phyloP scores from a whole-genome alignment of 495 filamentous ascomycete species.

The Lichenothelia convexa region DNA sequence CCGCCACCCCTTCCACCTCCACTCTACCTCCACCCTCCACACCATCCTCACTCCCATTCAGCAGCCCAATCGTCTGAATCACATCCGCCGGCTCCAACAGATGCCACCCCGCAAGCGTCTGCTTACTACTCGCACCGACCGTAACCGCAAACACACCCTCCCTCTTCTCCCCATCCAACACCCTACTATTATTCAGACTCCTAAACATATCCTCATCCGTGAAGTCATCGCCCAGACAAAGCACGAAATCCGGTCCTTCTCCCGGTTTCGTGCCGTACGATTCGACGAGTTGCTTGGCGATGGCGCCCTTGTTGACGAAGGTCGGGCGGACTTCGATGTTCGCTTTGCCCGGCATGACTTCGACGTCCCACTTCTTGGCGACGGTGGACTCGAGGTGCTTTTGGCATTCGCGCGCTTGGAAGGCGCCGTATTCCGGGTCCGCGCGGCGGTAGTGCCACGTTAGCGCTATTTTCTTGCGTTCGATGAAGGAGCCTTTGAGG shows the following conservation, averaged over 20 bases:
- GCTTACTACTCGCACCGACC: slow-evolving; percentile 70
- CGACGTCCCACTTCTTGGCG: slow-evolving; percentile 61
- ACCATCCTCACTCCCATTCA: slow-evolving; percentile 33
- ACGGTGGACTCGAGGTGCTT: slow-evolving; percentile 58
- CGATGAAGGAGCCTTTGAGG: slow-evolving; percentile 57
- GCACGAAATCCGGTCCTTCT: slow-evolving; percentile 51
- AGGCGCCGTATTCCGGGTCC: slow-evolving; percentile 62
- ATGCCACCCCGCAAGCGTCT: slow-evolving; percentile 73
- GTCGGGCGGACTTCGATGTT: slow-evolving; percentile 92
- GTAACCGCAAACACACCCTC: slow-evolving; percentile 71
- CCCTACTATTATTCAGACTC: no score
- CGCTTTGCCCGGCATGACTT: slow-evolving; percentile 89
- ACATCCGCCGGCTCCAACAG: slow-evolving; percentile 75
- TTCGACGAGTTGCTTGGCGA: slow-evolving; percentile 57
- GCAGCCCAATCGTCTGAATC: slow-evolving; percentile 54
- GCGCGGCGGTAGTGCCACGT: slow-evolving; percentile 95
- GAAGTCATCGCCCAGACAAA: slow-evolving; percentile 87
- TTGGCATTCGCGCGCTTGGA: slow-evolving; percentile 58
- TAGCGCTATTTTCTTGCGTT: slow-evolving; percentile 75
- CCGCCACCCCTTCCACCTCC: slow-evolving; percentile 17
- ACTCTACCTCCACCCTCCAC: slow-evolving; percentile 26
- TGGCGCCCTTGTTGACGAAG: slow-evolving; percentile 92
- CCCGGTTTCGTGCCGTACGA: slow-evolving; percentile 34
- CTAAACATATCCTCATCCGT: slow-evolving; percentile 73
- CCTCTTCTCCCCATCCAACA: no score